Evolutionary conservation across 768 basidiomycete species (phyloP), one percentile per base, ranked within the genome.

Genomic region (Boletus fagicola): DNA sequence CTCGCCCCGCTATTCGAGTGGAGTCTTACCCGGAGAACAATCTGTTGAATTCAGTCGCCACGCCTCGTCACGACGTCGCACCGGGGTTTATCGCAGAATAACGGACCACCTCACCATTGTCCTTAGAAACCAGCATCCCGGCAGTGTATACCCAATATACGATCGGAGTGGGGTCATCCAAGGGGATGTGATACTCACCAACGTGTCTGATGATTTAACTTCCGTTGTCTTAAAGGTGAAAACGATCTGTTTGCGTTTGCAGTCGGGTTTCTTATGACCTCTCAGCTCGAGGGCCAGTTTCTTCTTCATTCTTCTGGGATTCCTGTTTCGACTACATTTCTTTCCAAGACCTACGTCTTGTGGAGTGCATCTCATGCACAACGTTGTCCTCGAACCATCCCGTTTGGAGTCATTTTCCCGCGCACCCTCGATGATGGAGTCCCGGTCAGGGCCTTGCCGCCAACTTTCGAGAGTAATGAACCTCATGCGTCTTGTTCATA

Each of bases 1-100:
- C 12, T 76, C 80, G 1, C 86, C 87, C 0, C 60, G 65, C 0
- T 88, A 88, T 66, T 83, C 87, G 46, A 76, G 62, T 33, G 74
- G 77, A 45, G 83, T 78, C 50, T 67, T 75, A 2, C 72, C 69
- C 10, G 81, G 78, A 45, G 87, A 88, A 61, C 73, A 72, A 54
- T 73, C 75, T 3, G 74, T 88, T 2, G 78, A 81, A 38, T 76
- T 75, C 46, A 78, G 78, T 3, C 81, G 49, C 18, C 56, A 56
- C 16, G 26, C 24, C 26, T 30, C 49, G 4, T 51, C 61, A 7
- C 62, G 36, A 50, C 22, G 48, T 40, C 57, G 40, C 12, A 54
- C 43, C 1, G 67, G 65, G 16, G 60, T 63, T 48, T 72, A 68
- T 50, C 69, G 65, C 51, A 67, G 69, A 54, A 73, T 71, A 58